A percentile compares a stretch with the other conserved stretches of the same genome.
Evolutionary conservation across 306 rosid genomes (phyloP).

Genomic region (Prunus salicina): DNA sequence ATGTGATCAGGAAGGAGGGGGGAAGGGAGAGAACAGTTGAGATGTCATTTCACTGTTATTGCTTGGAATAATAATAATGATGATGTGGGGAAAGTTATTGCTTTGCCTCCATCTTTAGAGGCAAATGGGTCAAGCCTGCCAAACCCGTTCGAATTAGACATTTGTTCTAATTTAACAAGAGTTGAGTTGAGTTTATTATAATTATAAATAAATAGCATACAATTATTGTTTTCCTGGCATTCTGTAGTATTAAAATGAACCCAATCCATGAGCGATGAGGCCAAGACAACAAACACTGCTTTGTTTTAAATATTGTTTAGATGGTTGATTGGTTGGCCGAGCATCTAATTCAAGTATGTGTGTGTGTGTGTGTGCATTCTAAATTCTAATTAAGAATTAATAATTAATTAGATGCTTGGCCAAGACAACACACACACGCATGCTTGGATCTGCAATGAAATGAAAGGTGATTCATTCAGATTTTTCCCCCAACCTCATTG

Average conservation of each 20-base stretch:
- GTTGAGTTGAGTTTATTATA: neutral
- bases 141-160: neutral
- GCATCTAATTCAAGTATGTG: neutral
- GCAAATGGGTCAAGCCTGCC: neutral
- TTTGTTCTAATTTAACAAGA: neutral
- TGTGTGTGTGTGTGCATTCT: neutral
- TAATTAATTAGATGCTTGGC: too few species aligned
- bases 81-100: neutral
- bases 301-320: neutral
- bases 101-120: neutral
- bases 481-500: too few species aligned
- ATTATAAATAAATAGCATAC: neutral
- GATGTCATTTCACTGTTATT: conserved; percentile 6
- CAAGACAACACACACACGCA: too few species aligned
- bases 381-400: neutral
- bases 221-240: neutral
- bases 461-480: too few species aligned
- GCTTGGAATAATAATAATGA: neutral
- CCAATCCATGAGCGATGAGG: neutral
- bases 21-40: neutral
- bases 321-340: neutral
- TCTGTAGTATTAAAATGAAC: neutral
- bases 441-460: neutral
- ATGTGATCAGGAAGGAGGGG: neutral
- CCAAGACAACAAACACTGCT: neutral